Conservation (phyloP, 2,329 filamentous ascomycete genomes). For the Graphilbum ipis-grandicollis region DNA sequence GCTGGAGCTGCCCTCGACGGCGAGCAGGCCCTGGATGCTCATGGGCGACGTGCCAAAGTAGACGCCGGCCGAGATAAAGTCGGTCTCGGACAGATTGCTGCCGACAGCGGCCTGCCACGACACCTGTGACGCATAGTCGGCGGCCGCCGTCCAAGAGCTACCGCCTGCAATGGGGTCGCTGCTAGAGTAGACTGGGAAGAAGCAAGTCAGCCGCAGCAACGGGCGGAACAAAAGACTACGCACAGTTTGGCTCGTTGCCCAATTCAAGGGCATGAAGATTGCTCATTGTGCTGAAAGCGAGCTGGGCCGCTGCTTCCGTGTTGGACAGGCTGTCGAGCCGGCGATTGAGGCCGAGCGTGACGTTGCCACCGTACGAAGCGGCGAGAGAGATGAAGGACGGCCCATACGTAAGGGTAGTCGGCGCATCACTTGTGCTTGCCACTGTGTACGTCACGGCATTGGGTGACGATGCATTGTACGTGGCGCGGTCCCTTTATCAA, state of each 20-base stretch:
- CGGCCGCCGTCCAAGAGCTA: slow-evolving; percentile 16
- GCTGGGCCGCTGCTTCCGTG: slow-evolving; percentile 31
- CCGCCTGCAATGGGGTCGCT: neutral
- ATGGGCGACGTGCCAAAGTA: slow-evolving; percentile 16
- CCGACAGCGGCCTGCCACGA: slow-evolving; percentile 20
- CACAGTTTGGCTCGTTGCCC: slow-evolving; percentile 40
- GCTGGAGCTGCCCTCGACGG: slow-evolving; percentile 17
- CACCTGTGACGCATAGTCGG: slow-evolving; percentile 21
- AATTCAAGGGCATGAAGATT: slow-evolving; percentile 37
- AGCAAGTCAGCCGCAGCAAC: neutral
- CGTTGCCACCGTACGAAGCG: slow-evolving; percentile 26
- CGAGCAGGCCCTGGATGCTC: slow-evolving; percentile 5
- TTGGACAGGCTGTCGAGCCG: slow-evolving; percentile 34
- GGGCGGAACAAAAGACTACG: slow-evolving; percentile 6
- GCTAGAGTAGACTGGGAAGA: neutral
- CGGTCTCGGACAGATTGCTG: slow-evolving; percentile 15
- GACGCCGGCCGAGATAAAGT: slow-evolving; percentile 23
- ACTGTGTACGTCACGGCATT: slow-evolving; percentile 34
- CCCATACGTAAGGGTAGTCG: slow-evolving; percentile 30
- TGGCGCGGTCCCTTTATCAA: slow-evolving; percentile 24
- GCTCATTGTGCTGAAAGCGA: slow-evolving; percentile 23
- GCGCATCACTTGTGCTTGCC: slow-evolving; percentile 26
- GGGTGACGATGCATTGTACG: slow-evolving; percentile 25
- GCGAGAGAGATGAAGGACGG: slow-evolving; percentile 33
- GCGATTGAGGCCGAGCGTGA: slow-evolving; percentile 35